phyloP scores from a whole-genome alignment of 345 rosid genomes.

The Acer negundo region DNA sequence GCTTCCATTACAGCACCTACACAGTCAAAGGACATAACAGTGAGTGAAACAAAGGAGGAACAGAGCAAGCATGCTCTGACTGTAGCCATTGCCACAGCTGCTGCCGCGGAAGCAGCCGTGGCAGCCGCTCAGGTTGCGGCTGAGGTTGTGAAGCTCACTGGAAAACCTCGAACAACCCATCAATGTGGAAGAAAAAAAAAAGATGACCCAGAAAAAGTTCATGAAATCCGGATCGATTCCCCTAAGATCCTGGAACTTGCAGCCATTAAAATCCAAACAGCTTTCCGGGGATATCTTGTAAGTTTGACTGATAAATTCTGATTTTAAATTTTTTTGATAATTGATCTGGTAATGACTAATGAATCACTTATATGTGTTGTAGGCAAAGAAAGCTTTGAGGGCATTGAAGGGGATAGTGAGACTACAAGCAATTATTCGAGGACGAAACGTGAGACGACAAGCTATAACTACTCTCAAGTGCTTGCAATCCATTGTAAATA shows the following conservation, averaged over 20 bases:
- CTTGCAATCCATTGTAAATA: slow-evolving; percentile 80
- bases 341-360: not conserved
- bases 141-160: slow-evolving; percentile 47
- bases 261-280: slow-evolving; percentile 66
- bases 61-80: slow-evolving; percentile 45
- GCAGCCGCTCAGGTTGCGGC: slow-evolving; percentile 55
- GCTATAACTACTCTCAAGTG: slow-evolving; percentile 76
- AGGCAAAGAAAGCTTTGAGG: slow-evolving; percentile 91
- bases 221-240: not conserved
- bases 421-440: slow-evolving; percentile 91
- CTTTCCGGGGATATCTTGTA: slow-evolving; percentile 79
- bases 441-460: slow-evolving; percentile 77
- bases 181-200: slow-evolving; percentile 33
- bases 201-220: slow-evolving; percentile 12
- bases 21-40: slow-evolving; percentile 27
- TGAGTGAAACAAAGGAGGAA: slow-evolving; percentile 34
- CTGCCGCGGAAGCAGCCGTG: slow-evolving; percentile 62
- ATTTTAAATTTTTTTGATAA: not conserved
- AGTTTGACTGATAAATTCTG: slow-evolving; percentile 25
- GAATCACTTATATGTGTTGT: slow-evolving; percentile 10
- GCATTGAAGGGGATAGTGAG: slow-evolving; percentile 90
- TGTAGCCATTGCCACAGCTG: slow-evolving; percentile 53
- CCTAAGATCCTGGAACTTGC: slow-evolving; percentile 36
- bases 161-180: slow-evolving; percentile 26
- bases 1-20: slow-evolving; percentile 54